Evolutionary conservation across 2,329 filamentous ascomycete genomes (phyloP).

Genomic region (Blastomyces percursus): DNA sequence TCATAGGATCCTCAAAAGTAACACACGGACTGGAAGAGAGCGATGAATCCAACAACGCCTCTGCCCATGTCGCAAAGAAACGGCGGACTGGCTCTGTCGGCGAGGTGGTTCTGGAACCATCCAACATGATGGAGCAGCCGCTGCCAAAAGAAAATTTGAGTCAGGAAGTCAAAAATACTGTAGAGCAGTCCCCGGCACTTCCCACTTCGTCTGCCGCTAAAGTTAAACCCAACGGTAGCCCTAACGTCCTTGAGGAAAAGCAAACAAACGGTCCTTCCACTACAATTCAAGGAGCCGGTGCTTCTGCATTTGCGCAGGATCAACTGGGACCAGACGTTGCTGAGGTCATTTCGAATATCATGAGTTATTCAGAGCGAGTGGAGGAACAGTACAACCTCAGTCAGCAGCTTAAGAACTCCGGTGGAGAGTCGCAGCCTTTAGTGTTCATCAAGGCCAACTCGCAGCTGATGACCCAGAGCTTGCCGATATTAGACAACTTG

Average conservation of each 20-base stretch:
- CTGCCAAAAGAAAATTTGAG: conserved; percentile 7
- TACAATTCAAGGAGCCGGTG: conserved; percentile 4
- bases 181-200: not conserved
- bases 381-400: conserved; percentile 31
- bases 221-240: conserved; percentile 17
- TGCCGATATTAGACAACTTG: conserved; percentile 51
- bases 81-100: conserved; percentile 27
- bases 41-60: conserved; percentile 23
- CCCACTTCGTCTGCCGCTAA: conserved; percentile 6
- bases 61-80: conserved; percentile 31
- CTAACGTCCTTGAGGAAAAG: conserved; percentile 16
- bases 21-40: conserved; percentile 25
- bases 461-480: conserved; percentile 46
- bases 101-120: conserved; percentile 11
- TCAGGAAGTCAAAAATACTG: conserved; percentile 6
- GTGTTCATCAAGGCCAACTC: conserved; percentile 35
- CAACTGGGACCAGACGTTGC: conserved; percentile 26
- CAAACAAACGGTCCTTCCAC: not conserved
- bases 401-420: conserved; percentile 22
- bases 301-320: conserved; percentile 19
- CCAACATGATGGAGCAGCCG: not conserved
- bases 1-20: conserved; percentile 21
- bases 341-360: conserved; percentile 33
- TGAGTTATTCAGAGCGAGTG: conserved; percentile 34
- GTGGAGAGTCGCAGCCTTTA: conserved; percentile 23